These are phyloP conservation scores for Grosmannia serpens DNA, from an alignment of 2,329 filamentous ascomycete species.

Conservation along the genomic window DNA sequence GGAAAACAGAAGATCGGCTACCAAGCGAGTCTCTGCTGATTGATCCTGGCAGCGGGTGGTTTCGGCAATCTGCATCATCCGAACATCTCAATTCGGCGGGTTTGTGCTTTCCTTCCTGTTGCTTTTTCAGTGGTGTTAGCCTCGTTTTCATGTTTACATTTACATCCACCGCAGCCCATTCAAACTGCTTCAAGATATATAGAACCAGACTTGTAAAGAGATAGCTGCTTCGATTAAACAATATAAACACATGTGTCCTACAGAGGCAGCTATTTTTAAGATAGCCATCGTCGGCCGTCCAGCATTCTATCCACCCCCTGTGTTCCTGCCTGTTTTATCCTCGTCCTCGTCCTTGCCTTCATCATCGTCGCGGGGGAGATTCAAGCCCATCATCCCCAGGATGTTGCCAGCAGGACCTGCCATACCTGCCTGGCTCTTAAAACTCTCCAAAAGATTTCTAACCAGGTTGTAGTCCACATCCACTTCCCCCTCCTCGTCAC, in stretches of 20 bases:
- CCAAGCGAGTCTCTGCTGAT: not conserved
- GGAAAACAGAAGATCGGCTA: not conserved
- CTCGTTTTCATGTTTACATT: no score
- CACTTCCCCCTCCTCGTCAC: conserved; percentile 48
- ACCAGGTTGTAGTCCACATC: conserved; percentile 79
- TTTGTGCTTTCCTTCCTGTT: no score
- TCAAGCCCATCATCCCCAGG: conserved; percentile 73
- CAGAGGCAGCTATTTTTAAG: not conserved
- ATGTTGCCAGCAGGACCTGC: conserved; percentile 81
- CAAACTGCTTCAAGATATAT: no score
- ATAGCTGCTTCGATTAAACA: not conserved
- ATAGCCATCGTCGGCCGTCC: no score
- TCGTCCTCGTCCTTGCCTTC: conserved; percentile 41
- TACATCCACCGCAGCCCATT: no score
- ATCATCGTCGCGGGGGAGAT: conserved; percentile 52
- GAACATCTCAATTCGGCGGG: no score
- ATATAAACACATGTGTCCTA: not conserved
- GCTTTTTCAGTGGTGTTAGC: no score
- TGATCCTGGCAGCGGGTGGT: not conserved
- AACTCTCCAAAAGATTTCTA: conserved; percentile 82
- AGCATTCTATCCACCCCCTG: not conserved
- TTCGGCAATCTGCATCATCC: not conserved
- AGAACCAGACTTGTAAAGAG: not conserved
- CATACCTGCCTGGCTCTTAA: conserved; percentile 80
- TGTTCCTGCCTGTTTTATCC: conserved; percentile 1